Evolutionary conservation across 1,284 basidiomycete species (phyloP).

Genomic region (Heliocybe sulcata): DNA sequence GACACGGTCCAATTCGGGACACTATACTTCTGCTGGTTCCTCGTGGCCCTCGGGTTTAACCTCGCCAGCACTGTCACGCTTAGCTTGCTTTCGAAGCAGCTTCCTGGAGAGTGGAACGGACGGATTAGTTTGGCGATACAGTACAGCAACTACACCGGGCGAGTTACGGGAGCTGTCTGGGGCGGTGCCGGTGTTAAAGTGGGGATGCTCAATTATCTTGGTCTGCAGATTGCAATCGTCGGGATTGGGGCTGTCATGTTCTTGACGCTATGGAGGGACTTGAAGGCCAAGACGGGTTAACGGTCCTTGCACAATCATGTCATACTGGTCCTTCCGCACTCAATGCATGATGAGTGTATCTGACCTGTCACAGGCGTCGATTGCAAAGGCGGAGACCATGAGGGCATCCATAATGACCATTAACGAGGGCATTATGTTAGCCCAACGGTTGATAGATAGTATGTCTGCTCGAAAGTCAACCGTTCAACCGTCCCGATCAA

Average conservation of each 20-base stretch:
- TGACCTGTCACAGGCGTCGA: too few species aligned
- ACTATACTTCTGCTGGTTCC: constrained; percentile 60
- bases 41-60: constrained; percentile 65
- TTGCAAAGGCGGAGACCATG: too few species aligned
- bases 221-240: constrained; percentile 55
- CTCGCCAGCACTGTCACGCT: constrained; percentile 60
- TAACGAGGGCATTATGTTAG: too few species aligned
- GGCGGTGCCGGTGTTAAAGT: constrained; percentile 59
- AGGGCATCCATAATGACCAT: too few species aligned
- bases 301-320: background rate
- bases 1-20: constrained; percentile 38
- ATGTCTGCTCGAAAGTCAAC: too few species aligned
- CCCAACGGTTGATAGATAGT: too few species aligned
- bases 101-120: constrained; percentile 55
- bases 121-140: constrained; percentile 52
- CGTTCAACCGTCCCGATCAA: too few species aligned
- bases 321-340: background rate
- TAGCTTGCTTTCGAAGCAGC: constrained; percentile 58
- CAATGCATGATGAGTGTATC: too few species aligned
- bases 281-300: constrained; percentile 60
- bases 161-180: constrained; percentile 59
- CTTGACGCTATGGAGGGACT: constrained; percentile 47
- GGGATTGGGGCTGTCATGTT: constrained; percentile 51
- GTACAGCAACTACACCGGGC: constrained; percentile 59
- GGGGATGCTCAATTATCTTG: constrained; percentile 57